These are phyloP conservation scores for Neobulgaria alba DNA, from an alignment of 2,329 filamentous ascomycete species.

Conservation along the genomic window DNA sequence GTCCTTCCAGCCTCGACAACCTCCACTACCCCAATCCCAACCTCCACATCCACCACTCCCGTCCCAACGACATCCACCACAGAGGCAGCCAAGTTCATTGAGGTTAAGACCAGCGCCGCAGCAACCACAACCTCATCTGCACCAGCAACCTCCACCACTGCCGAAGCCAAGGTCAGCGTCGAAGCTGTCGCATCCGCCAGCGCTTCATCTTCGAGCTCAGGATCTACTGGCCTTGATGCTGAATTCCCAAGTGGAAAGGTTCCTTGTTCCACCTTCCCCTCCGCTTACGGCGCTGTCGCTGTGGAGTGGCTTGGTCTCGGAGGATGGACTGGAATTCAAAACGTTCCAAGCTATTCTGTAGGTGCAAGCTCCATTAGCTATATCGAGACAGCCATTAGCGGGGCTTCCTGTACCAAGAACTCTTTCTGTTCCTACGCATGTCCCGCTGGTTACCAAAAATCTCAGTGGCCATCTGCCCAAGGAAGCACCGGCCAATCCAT, in stretches of 20 bases:
- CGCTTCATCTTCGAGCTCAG: constrained; percentile 23
- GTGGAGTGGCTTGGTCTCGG: constrained; percentile 59
- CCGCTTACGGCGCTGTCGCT: constrained; percentile 67
- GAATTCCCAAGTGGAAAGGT: constrained; percentile 71
- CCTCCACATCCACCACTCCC: constrained; percentile 25
- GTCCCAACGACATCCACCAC: constrained; percentile 11
- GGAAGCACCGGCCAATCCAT: constrained; percentile 75
- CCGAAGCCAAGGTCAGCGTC: constrained; percentile 26
- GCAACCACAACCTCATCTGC: constrained; percentile 29
- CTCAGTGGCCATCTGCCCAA: constrained; percentile 77
- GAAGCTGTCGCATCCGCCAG: constrained; percentile 29
- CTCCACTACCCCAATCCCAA: constrained; percentile 22
- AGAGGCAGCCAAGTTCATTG: constrained; percentile 10
- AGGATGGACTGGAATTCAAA: constrained; percentile 77
- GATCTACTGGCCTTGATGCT: constrained; percentile 47
- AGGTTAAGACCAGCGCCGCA: constrained; percentile 9
- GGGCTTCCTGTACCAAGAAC: constrained; percentile 50
- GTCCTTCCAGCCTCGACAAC: constrained; percentile 39
- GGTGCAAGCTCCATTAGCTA: constrained; percentile 48
- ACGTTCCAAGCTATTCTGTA: constrained; percentile 42
- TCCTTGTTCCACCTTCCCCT: constrained; percentile 66
- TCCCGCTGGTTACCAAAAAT: constrained; percentile 84
- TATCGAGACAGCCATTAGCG: constrained; percentile 55
- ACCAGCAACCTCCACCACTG: constrained; percentile 30
- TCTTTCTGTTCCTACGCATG: constrained; percentile 89